Conservation (phyloP, 106 monocot species). For the Dioscorea dumetorum region DNA sequence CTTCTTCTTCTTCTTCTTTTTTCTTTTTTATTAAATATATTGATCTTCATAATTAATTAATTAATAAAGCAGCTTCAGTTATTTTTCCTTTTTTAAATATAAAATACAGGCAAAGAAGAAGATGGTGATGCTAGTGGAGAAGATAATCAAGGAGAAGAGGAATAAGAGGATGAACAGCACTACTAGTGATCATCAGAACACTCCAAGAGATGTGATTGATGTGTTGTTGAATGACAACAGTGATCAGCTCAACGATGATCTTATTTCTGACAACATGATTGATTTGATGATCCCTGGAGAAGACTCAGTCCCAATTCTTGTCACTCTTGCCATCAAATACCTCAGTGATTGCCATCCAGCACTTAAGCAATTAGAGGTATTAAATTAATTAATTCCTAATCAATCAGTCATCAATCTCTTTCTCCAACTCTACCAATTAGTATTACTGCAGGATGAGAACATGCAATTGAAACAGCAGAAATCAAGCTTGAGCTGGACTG, state of each 20-base stretch:
- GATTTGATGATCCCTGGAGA: conserved; percentile 96
- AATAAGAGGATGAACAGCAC: background rate
- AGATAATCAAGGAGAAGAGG: conserved; percentile 55
- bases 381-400: background rate
- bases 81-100: no score
- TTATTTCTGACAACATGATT: conserved; percentile 85
- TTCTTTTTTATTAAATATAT: no score
- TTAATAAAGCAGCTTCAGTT: no score
- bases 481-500: conserved; percentile 36
- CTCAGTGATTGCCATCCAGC: conserved; percentile 74
- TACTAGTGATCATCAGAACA: no score
- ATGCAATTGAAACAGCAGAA: conserved; percentile 48
- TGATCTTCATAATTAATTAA: no score
- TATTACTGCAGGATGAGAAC: conserved; percentile 67
- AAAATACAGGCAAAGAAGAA: conserved; percentile 55
- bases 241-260: conserved; percentile 60
- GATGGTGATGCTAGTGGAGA: conserved; percentile 59
- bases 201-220: conserved; percentile 52
- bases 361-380: conserved; percentile 62
- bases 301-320: conserved; percentile 85
- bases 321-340: conserved; percentile 74
- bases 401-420: background rate
- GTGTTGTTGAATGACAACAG: conserved; percentile 55
- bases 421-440: background rate
- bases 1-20: no score